A percentile compares a stretch with the other conserved stretches of the same genome.
Conservation (phyloP, 148 eudicot genomes). For the Vaccinium darrowii region DNA sequence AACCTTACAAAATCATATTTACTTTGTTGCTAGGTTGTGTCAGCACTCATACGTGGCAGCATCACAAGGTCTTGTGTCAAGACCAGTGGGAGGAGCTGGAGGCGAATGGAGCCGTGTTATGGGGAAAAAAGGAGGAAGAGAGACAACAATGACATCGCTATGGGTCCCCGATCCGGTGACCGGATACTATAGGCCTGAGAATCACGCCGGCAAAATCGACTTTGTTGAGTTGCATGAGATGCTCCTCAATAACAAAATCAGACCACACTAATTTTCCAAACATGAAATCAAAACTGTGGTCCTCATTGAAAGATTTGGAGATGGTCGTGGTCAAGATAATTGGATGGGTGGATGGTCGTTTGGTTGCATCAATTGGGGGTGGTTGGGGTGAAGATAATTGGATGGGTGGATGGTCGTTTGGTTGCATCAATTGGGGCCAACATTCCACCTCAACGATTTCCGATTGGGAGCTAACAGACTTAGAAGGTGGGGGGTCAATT, state of each 20-base stretch:
- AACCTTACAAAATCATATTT: too few species aligned
- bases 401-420: neutral
- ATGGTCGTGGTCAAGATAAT: neutral
- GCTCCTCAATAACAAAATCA: constrained; percentile 48
- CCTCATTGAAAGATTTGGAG: neutral
- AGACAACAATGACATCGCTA: constrained; percentile 28
- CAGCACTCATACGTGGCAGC: constrained; percentile 29
- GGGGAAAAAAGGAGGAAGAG: constrained; percentile 26
- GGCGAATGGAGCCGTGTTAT: neutral
- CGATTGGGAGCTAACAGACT: too few species aligned
- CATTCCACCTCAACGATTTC: too few species aligned
- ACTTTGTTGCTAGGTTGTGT: too few species aligned
- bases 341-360: neutral
- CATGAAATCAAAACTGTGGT: neutral
- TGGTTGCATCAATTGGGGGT: neutral
- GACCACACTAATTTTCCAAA: neutral
- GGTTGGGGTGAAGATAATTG: too few species aligned
- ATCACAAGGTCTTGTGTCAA: constrained; percentile 21
- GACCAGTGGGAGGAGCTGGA: neutral
- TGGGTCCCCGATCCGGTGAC: constrained; percentile 94
- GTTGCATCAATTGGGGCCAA: neutral
- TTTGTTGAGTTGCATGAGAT: constrained; percentile 66
- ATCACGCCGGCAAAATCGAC: constrained; percentile 52
- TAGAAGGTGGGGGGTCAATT: too few species aligned
- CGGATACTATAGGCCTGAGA: constrained; percentile 80